Evolutionary conservation across 1,139 yeast species (phyloP).

Genomic region (Geotrichum cucujoidarum): DNA sequence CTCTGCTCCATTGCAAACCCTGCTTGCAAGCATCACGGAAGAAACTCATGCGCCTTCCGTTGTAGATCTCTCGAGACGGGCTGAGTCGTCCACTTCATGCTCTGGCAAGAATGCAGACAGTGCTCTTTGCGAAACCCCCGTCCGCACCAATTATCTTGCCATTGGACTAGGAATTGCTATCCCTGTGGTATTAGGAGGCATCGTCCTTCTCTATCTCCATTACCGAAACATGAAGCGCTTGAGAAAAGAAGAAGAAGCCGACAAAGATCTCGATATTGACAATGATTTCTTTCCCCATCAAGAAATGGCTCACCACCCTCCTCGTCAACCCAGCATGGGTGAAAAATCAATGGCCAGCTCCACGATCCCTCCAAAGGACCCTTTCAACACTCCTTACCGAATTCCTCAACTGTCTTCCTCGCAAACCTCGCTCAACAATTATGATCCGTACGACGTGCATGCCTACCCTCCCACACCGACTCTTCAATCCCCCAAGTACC

Average conservation of each 20-base stretch:
- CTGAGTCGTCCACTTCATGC: constrained; percentile 19
- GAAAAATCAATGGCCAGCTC: constrained; percentile 1
- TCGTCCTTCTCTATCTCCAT: constrained; percentile 33
- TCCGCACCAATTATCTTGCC: constrained; percentile 31
- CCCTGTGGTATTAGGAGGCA: constrained; percentile 35
- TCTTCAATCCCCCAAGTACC: constrained; percentile 16
- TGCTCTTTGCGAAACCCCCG: constrained; percentile 31
- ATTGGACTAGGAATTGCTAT: constrained; percentile 40
- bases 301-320: no score
- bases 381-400: constrained; percentile 12
- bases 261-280: constrained; percentile 35
- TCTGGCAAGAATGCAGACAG: constrained; percentile 22
- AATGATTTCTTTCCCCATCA: constrained; percentile 18
- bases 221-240: constrained; percentile 34
- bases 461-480: constrained; percentile 18
- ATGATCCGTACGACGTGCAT: constrained; percentile 14
- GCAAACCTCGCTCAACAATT: constrained; percentile 13
- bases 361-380: constrained; percentile 7
- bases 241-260: constrained; percentile 36
- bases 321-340: background rate
- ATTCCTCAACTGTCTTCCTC: constrained; percentile 15
- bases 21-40: no score
- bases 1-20: no score
- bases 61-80: constrained; percentile 4
- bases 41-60: background rate